Conservation (phyloP, 345 rosid species). For the Anacardium occidentale region DNA sequence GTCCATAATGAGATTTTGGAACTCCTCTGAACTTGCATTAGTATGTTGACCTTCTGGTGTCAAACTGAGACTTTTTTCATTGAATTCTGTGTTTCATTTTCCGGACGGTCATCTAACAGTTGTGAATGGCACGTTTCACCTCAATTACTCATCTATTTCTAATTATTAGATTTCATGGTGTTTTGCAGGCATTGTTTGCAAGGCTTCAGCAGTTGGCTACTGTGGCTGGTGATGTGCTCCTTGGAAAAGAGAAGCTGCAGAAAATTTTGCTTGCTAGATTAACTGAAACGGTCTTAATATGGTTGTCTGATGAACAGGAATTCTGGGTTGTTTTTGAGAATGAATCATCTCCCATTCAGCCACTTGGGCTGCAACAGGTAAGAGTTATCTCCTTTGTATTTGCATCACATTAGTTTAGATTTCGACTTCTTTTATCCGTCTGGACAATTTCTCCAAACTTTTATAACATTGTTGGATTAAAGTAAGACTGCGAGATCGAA, state of each 20-base stretch:
- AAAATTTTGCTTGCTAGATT: constrained; percentile 88
- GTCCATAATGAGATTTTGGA: not conserved
- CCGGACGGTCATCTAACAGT: not conserved
- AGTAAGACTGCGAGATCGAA: not conserved
- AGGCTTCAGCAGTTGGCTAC: constrained; percentile 93
- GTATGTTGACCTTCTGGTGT: constrained; percentile 3
- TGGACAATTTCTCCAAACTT: not conserved
- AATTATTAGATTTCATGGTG: constrained; percentile 6
- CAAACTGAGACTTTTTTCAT: constrained; percentile 6
- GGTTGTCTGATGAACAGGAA: constrained; percentile 92
- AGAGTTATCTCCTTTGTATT: not conserved
- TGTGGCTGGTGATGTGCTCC: constrained; percentile 91
- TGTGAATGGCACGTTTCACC: not conserved
- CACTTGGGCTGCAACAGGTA: constrained; percentile 90
- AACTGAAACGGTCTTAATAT: constrained; percentile 92
- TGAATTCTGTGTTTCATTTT: not conserved
- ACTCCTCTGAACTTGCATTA: not conserved
- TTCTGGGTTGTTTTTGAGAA: constrained; percentile 94
- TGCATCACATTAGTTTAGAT: not conserved
- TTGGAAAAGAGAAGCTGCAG: constrained; percentile 88
- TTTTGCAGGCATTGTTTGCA: constrained; percentile 83
- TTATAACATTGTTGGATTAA: not conserved
- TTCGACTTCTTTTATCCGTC: not conserved
- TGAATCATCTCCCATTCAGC: constrained; percentile 66
- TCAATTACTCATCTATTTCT: constrained; percentile 1